Base-by-base conservation (phyloP, 2,329 filamentous ascomycete species). In the Hymenoscyphus repandus region DNA sequence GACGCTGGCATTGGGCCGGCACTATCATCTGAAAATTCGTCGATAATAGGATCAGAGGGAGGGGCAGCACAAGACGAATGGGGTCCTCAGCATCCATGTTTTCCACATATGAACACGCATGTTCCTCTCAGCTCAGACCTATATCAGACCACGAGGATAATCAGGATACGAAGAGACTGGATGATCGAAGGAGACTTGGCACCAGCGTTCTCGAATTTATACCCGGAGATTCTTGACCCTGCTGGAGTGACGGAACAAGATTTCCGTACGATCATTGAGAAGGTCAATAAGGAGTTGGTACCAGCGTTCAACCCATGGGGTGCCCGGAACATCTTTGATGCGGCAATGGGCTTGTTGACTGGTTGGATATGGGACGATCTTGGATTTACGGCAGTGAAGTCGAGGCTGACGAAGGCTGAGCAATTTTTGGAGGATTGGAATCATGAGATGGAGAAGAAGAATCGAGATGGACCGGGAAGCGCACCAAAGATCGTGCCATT, bases 281-380 rank as follows among this genome's bases (percentile, higher is more conserved):
- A 84, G 62, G 77, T 97, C 48, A 99, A 99, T 64, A 72, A 79
- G 11, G 83, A 89, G 56, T 72, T 97, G 13, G 72, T 86, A 36
- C 78, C 78, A n/a, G 84, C 86, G 0, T 96, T 95, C 67, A 82
- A 86, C 62, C 92, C 93, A 0, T 91, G 84, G 66, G 82, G 77
- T 49, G 71, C 80, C 61, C 77, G 88, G 45, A 95, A 95, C 60
- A 82, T 91, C 63, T 58, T 96, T 0, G 93, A 99, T 68, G 80
- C 82, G 11, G 67, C 89, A 10, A 66, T 97, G 59, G 90, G 92
- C 1, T 74, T 95, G 4, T 70, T 90, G 32, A 97, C 93, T 0
- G 88, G 92, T 18, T 99, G 91, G 88, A 64, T 97, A 32, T 97
- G 90, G 90, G 93, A 99, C 52, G 92, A 97, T 65, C 62, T 92